Conservation (phyloP, 2,329 filamentous ascomycete species). For the Pseudogymnoascus sp. region DNA sequence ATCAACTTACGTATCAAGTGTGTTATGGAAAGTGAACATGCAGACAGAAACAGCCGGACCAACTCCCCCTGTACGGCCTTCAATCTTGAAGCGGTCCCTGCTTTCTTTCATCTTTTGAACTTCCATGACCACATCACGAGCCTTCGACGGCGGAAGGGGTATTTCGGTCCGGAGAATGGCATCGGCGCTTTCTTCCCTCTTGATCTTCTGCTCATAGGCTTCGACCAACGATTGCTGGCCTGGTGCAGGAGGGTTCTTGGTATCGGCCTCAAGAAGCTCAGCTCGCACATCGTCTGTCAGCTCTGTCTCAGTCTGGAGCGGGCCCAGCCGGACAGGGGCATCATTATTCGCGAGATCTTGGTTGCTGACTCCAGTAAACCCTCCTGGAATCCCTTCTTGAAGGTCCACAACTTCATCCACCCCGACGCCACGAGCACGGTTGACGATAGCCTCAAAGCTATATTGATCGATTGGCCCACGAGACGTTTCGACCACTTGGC, state of each 20-base stretch:
- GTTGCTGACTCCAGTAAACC: conserved; percentile 52
- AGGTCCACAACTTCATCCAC: conserved; percentile 50
- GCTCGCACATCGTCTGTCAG: conserved; percentile 77
- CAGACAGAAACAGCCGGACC: conserved; percentile 79
- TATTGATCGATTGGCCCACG: conserved; percentile 56
- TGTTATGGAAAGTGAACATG: conserved; percentile 99
- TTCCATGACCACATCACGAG: conserved; percentile 86
- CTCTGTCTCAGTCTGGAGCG: conserved; percentile 73
- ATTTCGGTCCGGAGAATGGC: conserved; percentile 69
- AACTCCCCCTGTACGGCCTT: conserved; percentile 72
- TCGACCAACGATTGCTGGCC: conserved; percentile 71
- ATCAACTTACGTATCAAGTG: conserved; percentile 69
- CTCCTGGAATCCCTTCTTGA: conserved; percentile 55
- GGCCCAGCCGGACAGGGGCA: conserved; percentile 63
- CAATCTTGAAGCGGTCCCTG: conserved; percentile 82
- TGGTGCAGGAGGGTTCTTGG: conserved; percentile 59
- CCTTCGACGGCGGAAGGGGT: conserved; percentile 78
- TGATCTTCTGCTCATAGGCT: conserved; percentile 79
- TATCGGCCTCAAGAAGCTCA: conserved; percentile 78
- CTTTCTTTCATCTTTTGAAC: conserved; percentile 91
- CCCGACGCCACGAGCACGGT: conserved; percentile 48
- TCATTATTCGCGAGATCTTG: conserved; percentile 49
- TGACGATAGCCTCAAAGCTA: conserved; percentile 52
- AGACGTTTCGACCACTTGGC: conserved; percentile 48
- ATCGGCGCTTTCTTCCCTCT: conserved; percentile 82